Conservation (phyloP, 1,284 basidiomycete species). For the Ustilago tritici region DNA sequence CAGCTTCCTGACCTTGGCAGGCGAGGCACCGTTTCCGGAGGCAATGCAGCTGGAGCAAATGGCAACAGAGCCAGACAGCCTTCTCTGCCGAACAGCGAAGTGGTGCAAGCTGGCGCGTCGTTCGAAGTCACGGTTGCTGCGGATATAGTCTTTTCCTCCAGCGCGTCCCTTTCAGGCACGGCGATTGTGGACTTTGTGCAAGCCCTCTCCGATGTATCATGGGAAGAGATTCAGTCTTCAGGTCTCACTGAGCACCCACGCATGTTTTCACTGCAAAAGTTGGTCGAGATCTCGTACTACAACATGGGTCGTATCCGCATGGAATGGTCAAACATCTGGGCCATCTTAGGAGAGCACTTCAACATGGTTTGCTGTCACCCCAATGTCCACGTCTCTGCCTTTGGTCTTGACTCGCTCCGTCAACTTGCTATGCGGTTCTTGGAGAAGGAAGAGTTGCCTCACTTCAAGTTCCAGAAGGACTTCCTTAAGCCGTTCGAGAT, state of each 20-base stretch:
- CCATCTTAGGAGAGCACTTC: constrained; percentile 97
- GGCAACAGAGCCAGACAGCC: constrained; percentile 26
- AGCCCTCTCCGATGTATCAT: constrained; percentile 95
- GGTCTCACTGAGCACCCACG: constrained; percentile 88
- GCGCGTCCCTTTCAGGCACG: constrained; percentile 90
- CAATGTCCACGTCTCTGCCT: constrained; percentile 95
- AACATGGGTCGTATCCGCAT: constrained; percentile 99
- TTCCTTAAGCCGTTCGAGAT: constrained; percentile 98
- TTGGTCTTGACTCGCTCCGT: constrained; percentile 95
- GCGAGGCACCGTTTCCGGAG: constrained; percentile 69
- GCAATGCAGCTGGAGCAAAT: constrained; percentile 20
- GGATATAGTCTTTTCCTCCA: constrained; percentile 98
- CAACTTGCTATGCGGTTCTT: constrained; percentile 98
- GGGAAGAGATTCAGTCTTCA: constrained; percentile 99
- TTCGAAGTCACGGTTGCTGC: constrained; percentile 98
- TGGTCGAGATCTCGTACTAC: constrained; percentile 99
- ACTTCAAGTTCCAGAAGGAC: constrained; percentile 99
- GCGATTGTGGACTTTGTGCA: constrained; percentile 98
- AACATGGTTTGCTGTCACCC: constrained; percentile 99
- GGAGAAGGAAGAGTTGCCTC: constrained; percentile 96
- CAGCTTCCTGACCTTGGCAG: constrained; percentile 84
- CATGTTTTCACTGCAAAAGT: constrained; percentile 96
- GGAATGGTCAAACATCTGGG: constrained; percentile 99
- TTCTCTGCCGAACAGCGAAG: constrained; percentile 81
- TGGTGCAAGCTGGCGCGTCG: constrained; percentile 95